phyloP scores from a whole-genome alignment of 345 rosid species.

The Ceriops decandra region DNA sequence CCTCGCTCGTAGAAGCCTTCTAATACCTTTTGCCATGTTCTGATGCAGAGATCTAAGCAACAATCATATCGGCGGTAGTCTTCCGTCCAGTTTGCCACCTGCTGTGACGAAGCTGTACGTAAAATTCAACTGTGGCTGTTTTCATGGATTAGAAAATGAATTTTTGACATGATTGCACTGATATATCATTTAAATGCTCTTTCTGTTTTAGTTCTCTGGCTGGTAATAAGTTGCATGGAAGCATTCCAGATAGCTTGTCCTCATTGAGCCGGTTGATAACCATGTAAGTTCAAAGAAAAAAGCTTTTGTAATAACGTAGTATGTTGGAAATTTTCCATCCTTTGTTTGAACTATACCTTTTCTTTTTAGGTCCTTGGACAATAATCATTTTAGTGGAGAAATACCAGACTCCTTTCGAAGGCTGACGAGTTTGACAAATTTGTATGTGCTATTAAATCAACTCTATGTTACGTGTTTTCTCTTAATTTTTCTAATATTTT shows the following conservation, averaged over 20 bases:
- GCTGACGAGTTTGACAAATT: slow-evolving; percentile 44
- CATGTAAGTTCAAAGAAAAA: slow-evolving; percentile 42
- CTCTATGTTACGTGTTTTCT: background rate
- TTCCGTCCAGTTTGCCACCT: slow-evolving; percentile 66
- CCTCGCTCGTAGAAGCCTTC: slow-evolving; percentile 5
- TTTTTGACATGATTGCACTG: background rate
- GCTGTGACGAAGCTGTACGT: slow-evolving; percentile 67
- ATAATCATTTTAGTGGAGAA: slow-evolving; percentile 57
- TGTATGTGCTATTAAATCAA: slow-evolving; percentile 41
- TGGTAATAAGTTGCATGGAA: slow-evolving; percentile 55
- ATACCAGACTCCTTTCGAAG: slow-evolving; percentile 75
- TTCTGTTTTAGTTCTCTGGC: slow-evolving; percentile 51
- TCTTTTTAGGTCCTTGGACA: slow-evolving; percentile 54
- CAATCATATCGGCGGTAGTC: slow-evolving; percentile 77
- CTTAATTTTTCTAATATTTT: slow-evolving; percentile 14
- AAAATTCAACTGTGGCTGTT: background rate
- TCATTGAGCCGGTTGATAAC: slow-evolving; percentile 39
- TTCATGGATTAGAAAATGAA: background rate
- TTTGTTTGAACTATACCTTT: slow-evolving; percentile 5
- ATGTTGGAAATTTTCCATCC: slow-evolving; percentile 3
- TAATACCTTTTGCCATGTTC: slow-evolving; percentile 10
- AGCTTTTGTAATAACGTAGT: slow-evolving; percentile 7
- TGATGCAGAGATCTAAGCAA: slow-evolving; percentile 75
- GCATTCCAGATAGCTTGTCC: slow-evolving; percentile 49
- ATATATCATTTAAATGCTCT: background rate